These are phyloP conservation scores for Xylaria bambusicola DNA, from an alignment of 495 filamentous ascomycete genomes.

Conservation along the genomic window DNA sequence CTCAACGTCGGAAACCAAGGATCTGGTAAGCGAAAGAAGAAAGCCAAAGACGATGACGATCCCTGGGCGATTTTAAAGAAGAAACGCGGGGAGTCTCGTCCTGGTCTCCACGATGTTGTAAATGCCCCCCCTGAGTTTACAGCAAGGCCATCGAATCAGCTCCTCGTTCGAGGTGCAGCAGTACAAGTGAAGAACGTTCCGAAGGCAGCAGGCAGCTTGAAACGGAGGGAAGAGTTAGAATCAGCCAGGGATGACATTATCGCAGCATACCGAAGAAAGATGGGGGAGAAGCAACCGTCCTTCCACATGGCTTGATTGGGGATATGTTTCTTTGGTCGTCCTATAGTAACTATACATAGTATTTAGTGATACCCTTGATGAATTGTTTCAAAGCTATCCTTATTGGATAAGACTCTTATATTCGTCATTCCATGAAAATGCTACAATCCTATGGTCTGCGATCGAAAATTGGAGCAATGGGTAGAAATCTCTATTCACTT, in stretches of 20 bases:
- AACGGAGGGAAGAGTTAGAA: slow-evolving; percentile 78
- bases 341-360: not conserved
- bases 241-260: slow-evolving; percentile 74
- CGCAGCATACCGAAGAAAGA: slow-evolving; percentile 78
- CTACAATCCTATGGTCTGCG: too few species aligned
- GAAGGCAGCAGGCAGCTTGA: slow-evolving; percentile 74
- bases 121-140: slow-evolving; percentile 77
- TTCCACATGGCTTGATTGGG: not conserved
- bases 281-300: slow-evolving; percentile 61
- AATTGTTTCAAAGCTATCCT: too few species aligned
- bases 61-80: slow-evolving; percentile 76
- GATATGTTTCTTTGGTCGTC: not conserved
- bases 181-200: slow-evolving; percentile 77
- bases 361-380: slow-evolving; percentile 15
- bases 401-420: too few species aligned
- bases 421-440: too few species aligned
- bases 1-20: slow-evolving; percentile 41
- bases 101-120: slow-evolving; percentile 74
- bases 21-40: slow-evolving; percentile 54
- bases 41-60: slow-evolving; percentile 59
- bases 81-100: slow-evolving; percentile 59
- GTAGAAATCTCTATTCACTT: too few species aligned
- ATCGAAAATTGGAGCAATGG: too few species aligned
- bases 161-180: slow-evolving; percentile 69
- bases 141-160: slow-evolving; percentile 63